These are phyloP conservation scores for Coemansia sp. DNA, from an alignment of 192 early-diverging fungal genomes.

Conservation along the genomic window DNA sequence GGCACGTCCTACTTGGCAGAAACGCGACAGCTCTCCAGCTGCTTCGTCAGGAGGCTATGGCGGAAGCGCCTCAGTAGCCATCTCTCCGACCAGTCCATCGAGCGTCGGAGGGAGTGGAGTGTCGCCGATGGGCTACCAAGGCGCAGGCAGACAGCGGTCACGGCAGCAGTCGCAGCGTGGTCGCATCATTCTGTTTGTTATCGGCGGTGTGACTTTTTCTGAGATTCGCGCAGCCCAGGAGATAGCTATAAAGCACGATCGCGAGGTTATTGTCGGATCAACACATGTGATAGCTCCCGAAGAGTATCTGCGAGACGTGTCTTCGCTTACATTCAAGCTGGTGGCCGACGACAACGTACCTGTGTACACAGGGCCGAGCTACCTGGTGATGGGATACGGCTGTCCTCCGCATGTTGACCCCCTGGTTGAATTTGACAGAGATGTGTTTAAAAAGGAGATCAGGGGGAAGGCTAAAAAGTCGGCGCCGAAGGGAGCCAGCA, in stretches of 20 bases:
- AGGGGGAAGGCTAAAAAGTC: constrained; percentile 6
- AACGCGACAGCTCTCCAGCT: constrained; percentile 51
- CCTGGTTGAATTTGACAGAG: constrained; percentile 31
- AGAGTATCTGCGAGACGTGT: constrained; percentile 44
- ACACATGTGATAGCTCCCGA: constrained; percentile 50
- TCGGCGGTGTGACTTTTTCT: constrained; percentile 50
- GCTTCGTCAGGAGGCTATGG: constrained; percentile 6
- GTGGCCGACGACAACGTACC: constrained; percentile 30
- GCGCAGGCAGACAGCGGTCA: neutral
- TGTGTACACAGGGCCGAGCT: constrained; percentile 43
- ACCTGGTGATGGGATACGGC: constrained; percentile 39
- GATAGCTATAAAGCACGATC: constrained; percentile 40
- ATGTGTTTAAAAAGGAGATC: constrained; percentile 16
- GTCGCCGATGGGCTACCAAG: constrained; percentile 11
- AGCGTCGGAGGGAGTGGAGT: neutral
- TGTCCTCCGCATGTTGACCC: constrained; percentile 46
- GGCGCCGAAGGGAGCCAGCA: neutral
- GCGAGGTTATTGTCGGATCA: constrained; percentile 52
- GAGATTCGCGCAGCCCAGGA: constrained; percentile 55
- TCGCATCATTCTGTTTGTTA: constrained; percentile 51
- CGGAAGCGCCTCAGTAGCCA: constrained; percentile 8
- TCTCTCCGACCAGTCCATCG: constrained; percentile 7
- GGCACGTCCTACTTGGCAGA: constrained; percentile 53
- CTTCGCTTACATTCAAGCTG: constrained; percentile 50
- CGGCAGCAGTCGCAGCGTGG: constrained; percentile 14